Evolutionary conservation across 495 filamentous ascomycete genomes (phyloP), one percentile per base, ranked within the genome.

Genomic region (Penicillium daleae): DNA sequence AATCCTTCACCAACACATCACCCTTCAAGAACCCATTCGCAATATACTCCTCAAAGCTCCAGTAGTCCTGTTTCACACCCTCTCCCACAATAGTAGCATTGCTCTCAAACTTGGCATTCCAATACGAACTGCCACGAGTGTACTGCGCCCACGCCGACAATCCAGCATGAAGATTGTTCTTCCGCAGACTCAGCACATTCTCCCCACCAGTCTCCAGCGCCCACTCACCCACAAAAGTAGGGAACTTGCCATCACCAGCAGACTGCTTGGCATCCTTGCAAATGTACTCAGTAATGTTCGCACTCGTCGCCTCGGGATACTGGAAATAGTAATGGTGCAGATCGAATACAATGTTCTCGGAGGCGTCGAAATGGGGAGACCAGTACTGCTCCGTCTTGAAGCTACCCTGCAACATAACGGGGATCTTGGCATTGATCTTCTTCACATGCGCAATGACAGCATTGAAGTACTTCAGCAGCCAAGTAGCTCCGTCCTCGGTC

Each of bases 171-270:
- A 74, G 15, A 53, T 69, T 73, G 53, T 60, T 24, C 29, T 62
- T 61, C n/a, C 73, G 57, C 40, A 76, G 51, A 10, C 55, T 69
- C 27, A 75, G 56, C 1, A 55, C 42, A 53, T 73, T 76, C 24
- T 56, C 56, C 7, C 49, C 63, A 9, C 57, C 61, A 32, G 71
- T 37, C 51, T 74, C 57, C 42, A 77, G 70, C 9, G 70, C 52
- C 68, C 74, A 75, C 63, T 74, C 71, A 27, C 63, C 73, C 6
- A 73, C 67, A 59, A 73, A 75, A 8, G 67, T 68, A 13, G 73
- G 73, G 52, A 77, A 73, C 57, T 69, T 71, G 13, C 68, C 71
- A 59, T 68, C 64, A 4, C 70, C 70, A 9, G 59, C 46, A 10
- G 60, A 66, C 1, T 27, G 39, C 26, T 57, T 37, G 5, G 67